Percentiles rank a stretch among this genome's conserved stretches.
Conservation (phyloP, 352 stramenopile genomes). For the Pythium guiyangense region DNA sequence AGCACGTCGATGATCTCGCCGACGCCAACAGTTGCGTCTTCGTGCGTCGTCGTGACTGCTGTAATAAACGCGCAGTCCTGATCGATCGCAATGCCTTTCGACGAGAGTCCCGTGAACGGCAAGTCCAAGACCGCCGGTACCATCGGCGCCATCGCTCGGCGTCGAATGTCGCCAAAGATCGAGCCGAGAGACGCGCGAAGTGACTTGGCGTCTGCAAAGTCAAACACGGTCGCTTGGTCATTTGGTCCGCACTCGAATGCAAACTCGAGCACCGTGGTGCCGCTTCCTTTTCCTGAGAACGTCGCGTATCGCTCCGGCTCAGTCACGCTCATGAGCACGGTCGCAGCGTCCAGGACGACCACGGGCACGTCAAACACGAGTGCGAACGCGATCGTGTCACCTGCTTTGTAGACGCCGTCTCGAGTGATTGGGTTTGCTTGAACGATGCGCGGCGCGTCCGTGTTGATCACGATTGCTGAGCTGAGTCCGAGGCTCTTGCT, state of each 20-base stretch:
- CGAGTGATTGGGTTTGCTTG: conserved; percentile 44
- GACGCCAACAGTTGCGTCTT: conserved; percentile 43
- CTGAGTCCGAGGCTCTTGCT: conserved; percentile 30
- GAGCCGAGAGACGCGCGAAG: conserved; percentile 38
- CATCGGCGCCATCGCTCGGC: conserved; percentile 29
- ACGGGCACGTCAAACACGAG: conserved; percentile 55
- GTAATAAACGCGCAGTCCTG: conserved; percentile 34
- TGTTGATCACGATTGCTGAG: conserved; percentile 45
- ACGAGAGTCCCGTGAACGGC: conserved; percentile 28
- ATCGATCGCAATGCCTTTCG: conserved; percentile 55
- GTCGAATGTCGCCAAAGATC: conserved; percentile 42
- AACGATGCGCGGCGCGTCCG: conserved; percentile 31
- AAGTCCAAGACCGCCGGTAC: conserved; percentile 37
- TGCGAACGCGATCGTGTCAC: conserved; percentile 38
- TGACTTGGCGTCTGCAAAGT: conserved; percentile 26
- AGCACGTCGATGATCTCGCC: conserved; percentile 63
- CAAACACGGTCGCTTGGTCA: conserved; percentile 42
- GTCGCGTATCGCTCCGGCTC: conserved; percentile 32
- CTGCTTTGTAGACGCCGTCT: conserved; percentile 52
- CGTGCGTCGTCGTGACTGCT: conserved; percentile 34
- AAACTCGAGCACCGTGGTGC: conserved; percentile 47
- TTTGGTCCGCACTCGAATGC: conserved; percentile 25
- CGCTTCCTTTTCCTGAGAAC: conserved; percentile 35
- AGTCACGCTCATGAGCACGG: conserved; percentile 25
- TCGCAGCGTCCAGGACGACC: conserved; percentile 26